A percentile compares a stretch with the other conserved stretches of the same genome.
Evolutionary conservation across 805 yeast species (phyloP).

Genomic region (Candida oleophila): DNA sequence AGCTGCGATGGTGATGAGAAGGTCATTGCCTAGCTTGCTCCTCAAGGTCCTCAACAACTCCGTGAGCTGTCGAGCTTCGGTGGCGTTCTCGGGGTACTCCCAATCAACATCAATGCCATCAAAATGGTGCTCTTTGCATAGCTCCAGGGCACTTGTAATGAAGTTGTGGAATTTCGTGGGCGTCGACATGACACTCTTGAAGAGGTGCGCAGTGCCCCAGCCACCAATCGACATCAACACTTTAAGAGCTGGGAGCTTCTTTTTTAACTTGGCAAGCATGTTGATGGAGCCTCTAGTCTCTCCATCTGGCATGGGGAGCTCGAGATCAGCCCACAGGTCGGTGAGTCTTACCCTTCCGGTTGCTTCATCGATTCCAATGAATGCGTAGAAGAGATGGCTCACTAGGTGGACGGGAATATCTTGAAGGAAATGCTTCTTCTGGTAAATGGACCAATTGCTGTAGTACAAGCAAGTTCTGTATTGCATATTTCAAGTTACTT

Average conservation of each 20-base stretch:
- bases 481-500: neutral
- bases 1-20: constrained; percentile 66
- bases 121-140: constrained; percentile 57
- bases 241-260: constrained; percentile 40
- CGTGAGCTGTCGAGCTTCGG: constrained; percentile 47
- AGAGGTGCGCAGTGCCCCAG: constrained; percentile 49
- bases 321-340: constrained; percentile 68
- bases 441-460: constrained; percentile 47
- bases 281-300: constrained; percentile 48
- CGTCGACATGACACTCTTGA: constrained; percentile 27
- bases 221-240: constrained; percentile 85
- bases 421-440: constrained; percentile 49
- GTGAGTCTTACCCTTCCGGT: constrained; percentile 55
- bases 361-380: constrained; percentile 54
- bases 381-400: constrained; percentile 78
- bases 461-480: constrained; percentile 45
- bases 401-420: constrained; percentile 58
- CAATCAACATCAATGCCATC: constrained; percentile 95
- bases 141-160: constrained; percentile 45
- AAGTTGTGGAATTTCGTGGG: constrained; percentile 40
- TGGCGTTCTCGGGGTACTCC: constrained; percentile 71
- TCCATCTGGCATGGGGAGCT: constrained; percentile 31
- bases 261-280: constrained; percentile 49
- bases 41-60: constrained; percentile 43
- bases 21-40: constrained; percentile 28